Evolutionary conservation across 768 basidiomycete genomes (phyloP).

Genomic region (Boletus pseudopeckii): DNA sequence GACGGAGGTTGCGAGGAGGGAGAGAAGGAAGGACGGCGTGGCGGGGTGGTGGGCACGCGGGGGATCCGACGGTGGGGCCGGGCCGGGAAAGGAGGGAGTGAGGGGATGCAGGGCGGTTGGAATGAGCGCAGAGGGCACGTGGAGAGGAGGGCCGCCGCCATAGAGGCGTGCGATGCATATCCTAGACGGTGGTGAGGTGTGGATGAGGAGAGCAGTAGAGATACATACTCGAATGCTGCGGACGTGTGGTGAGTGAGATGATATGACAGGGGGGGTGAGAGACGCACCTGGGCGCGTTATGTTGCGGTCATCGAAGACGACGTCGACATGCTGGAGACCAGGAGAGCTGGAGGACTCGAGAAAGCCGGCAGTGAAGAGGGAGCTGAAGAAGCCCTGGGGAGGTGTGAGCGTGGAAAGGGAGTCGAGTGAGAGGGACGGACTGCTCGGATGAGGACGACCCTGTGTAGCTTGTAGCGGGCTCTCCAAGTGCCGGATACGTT

Average conservation of each 20-base stretch:
- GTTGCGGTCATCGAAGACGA: constrained; percentile 80
- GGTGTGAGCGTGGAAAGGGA: constrained; percentile 1
- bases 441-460: constrained; percentile 85
- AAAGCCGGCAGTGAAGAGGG: constrained; percentile 82
- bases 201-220: neutral
- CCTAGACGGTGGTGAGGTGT: constrained; percentile 38
- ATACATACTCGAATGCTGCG: constrained; percentile 83
- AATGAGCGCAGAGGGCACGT: constrained; percentile 60
- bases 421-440: constrained; percentile 39
- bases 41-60: constrained; percentile 67
- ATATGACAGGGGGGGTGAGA: neutral
- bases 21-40: constrained; percentile 77
- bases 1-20: constrained; percentile 80
- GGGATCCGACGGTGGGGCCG: constrained; percentile 21
- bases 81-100: constrained; percentile 56
- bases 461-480: constrained; percentile 76
- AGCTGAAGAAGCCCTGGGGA: constrained; percentile 77
- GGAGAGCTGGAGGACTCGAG: constrained; percentile 47
- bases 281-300: constrained; percentile 80
- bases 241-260: constrained; percentile 8
- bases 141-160: constrained; percentile 76
- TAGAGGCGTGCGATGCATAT: constrained; percentile 85
- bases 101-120: constrained; percentile 69
- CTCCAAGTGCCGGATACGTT: constrained; percentile 64
- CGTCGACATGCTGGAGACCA: constrained; percentile 52